Evolutionary conservation across 495 filamentous ascomycete species (phyloP).

Genomic region (Halenospora varia): DNA sequence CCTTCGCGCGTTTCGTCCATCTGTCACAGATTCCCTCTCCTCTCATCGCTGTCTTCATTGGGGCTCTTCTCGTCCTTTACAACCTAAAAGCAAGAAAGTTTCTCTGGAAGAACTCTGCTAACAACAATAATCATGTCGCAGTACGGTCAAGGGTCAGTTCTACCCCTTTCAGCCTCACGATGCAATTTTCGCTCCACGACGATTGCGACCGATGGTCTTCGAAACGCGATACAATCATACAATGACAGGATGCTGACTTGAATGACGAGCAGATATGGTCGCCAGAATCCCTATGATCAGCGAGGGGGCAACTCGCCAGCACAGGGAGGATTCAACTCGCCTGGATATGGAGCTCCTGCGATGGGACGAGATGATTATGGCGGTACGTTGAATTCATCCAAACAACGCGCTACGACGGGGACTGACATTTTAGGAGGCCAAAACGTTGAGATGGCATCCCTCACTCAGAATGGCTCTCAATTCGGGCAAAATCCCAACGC

Average conservation of each 20-base stretch:
- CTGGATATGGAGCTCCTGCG: conserved; percentile 30
- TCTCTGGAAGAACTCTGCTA: conserved; percentile 22
- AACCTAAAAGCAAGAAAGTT: conserved; percentile 21
- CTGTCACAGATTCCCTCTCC: neutral
- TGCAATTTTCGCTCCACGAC: neutral
- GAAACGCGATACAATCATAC: no score
- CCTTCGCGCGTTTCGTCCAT: conserved; percentile 8
- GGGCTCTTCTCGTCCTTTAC: conserved; percentile 6
- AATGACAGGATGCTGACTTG: conserved; percentile 1
- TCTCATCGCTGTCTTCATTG: conserved; percentile 1
- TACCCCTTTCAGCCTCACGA: neutral
- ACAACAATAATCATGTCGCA: conserved; percentile 26
- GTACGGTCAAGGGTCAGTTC: conserved; percentile 21
- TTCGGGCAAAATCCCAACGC: conserved; percentile 57
- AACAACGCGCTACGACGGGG: conserved; percentile 30
- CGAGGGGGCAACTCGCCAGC: conserved; percentile 20
- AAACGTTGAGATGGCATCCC: conserved; percentile 61
- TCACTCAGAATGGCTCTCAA: conserved; percentile 42
- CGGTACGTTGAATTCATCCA: conserved; percentile 39
- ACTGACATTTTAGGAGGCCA: conserved; percentile 27
- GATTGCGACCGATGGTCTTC: no score
- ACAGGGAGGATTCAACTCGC: conserved; percentile 34
- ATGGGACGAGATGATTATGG: conserved; percentile 45
- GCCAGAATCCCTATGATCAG: conserved; percentile 49
- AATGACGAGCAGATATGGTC: conserved; percentile 32